A percentile compares a stretch with the other conserved stretches of the same genome.
These are phyloP conservation scores for Puccinia polysora DNA, from an alignment of 1,284 basidiomycete genomes.

Conservation along the genomic window DNA sequence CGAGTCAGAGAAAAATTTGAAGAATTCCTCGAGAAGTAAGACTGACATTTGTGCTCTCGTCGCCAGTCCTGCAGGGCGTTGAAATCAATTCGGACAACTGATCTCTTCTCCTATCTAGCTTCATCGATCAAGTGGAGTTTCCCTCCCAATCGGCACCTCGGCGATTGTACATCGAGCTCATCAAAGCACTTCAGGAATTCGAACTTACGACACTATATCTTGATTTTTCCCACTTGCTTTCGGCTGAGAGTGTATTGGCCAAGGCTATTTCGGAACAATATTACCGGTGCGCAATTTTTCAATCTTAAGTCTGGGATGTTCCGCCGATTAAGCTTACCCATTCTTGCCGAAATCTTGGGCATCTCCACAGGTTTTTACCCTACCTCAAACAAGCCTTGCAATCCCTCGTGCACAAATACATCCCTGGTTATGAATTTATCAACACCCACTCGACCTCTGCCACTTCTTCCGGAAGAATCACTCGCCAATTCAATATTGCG, in stretches of 20 bases:
- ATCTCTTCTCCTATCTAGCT: conserved; percentile 20
- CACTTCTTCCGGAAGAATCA: conserved; percentile 67
- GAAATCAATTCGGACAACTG: no score
- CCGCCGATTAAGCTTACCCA: background rate
- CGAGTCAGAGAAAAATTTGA: conserved; percentile 85
- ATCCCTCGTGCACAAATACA: conserved; percentile 78
- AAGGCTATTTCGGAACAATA: conserved; percentile 89
- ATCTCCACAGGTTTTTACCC: conserved; percentile 67
- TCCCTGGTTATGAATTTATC: conserved; percentile 87
- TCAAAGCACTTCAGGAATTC: conserved; percentile 86
- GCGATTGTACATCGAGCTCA: conserved; percentile 79
- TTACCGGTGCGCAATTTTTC: conserved; percentile 61
- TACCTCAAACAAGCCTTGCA: conserved; percentile 85
- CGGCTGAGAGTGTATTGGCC: conserved; percentile 83
- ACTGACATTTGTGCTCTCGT: conserved; percentile 46
- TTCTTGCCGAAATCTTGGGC: conserved; percentile 10
- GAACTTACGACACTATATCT: conserved; percentile 92
- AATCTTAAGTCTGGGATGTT: background rate
- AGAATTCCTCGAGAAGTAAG: conserved; percentile 81
- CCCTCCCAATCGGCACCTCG: conserved; percentile 65
- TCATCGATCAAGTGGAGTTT: conserved; percentile 51
- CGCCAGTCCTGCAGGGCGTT: no score
- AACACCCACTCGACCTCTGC: conserved; percentile 60
- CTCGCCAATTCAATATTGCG: conserved; percentile 88
- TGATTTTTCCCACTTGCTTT: conserved; percentile 84